Conservation (phyloP, 495 filamentous ascomycete species). For the Podospora sp. region DNA sequence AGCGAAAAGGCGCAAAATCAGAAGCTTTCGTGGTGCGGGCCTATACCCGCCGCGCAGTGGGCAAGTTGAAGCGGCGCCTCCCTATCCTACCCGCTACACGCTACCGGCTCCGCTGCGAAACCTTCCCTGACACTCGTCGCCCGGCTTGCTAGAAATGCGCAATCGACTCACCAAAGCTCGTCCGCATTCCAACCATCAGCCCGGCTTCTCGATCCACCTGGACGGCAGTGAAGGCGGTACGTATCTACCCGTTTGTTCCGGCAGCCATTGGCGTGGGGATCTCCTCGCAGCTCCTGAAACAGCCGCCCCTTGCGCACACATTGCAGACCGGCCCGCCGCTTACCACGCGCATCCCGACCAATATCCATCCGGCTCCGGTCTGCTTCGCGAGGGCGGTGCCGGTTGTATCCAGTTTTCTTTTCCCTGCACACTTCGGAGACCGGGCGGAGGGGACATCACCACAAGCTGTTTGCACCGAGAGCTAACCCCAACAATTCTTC, state of each 20-base stretch:
- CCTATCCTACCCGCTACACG: not conserved
- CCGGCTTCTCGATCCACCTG: slow-evolving; percentile 35
- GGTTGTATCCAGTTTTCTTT: not conserved
- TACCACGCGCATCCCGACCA: slow-evolving; percentile 20
- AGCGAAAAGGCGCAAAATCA: not conserved
- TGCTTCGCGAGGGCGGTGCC: not conserved
- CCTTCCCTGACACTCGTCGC: not conserved
- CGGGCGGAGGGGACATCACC: slow-evolving; percentile 1
- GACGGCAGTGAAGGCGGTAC: slow-evolving; percentile 40
- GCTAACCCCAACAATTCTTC: slow-evolving; percentile 10
- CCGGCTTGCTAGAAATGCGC: slow-evolving; percentile 39
- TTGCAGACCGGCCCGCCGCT: slow-evolving; percentile 11
- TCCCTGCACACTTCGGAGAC: not conserved
- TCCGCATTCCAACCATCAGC: slow-evolving; percentile 36
- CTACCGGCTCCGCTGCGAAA: not conserved
- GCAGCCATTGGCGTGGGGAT: not conserved
- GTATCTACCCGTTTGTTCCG: slow-evolving; percentile 21
- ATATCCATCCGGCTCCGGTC: not conserved
- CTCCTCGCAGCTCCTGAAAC: slow-evolving; percentile 18
- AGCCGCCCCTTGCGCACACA: slow-evolving; percentile 19
- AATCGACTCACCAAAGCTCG: slow-evolving; percentile 42
- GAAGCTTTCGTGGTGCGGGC: not conserved
- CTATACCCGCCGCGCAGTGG: slow-evolving; percentile 12
- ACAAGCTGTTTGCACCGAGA: not conserved
- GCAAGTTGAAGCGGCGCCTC: not conserved